These are phyloP conservation scores for Penicillium palitans DNA, from an alignment of 2,329 filamentous ascomycete species.

Conservation along the genomic window DNA sequence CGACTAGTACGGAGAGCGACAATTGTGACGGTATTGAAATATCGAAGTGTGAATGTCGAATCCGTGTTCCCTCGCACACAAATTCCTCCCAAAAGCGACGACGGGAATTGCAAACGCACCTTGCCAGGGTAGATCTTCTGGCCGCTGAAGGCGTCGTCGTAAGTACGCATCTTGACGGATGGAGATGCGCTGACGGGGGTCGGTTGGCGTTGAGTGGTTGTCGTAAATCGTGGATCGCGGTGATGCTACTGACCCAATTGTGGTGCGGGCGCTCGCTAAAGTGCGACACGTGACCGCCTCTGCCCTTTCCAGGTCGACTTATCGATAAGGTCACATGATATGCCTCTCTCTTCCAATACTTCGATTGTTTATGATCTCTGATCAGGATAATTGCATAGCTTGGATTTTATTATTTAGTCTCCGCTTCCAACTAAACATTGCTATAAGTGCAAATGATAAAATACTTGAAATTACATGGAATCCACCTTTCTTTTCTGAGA, in stretches of 20 bases:
- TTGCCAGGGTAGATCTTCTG: conserved; percentile 79
- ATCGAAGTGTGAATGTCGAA: conserved; percentile 11
- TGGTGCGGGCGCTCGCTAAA: conserved; percentile 49
- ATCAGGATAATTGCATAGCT: background rate
- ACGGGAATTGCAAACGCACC: conserved; percentile 54
- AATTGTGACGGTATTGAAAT: conserved; percentile 6
- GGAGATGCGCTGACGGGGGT: conserved; percentile 47
- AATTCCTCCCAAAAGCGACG: conserved; percentile 19
- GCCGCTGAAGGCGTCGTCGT: conserved; percentile 76
- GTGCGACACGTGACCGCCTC: conserved; percentile 44
- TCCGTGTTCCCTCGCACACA: conserved; percentile 19
- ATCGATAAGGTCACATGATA: conserved; percentile 15
- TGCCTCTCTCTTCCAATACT: background rate
- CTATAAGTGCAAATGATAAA: no score
- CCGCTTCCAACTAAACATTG: background rate
- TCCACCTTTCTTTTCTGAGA: background rate
- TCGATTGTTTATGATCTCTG: background rate
- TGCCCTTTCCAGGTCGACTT: conserved; percentile 38
- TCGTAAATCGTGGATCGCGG: conserved; percentile 44
- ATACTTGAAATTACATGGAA: background rate
- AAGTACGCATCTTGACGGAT: conserved; percentile 69
- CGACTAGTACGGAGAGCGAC: conserved; percentile 8
- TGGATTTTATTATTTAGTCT: background rate
- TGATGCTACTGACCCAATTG: conserved; percentile 41
- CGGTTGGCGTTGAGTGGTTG: conserved; percentile 47